phyloP scores from a whole-genome alignment of 345 rosid species.

The Camelina laxa region DNA sequence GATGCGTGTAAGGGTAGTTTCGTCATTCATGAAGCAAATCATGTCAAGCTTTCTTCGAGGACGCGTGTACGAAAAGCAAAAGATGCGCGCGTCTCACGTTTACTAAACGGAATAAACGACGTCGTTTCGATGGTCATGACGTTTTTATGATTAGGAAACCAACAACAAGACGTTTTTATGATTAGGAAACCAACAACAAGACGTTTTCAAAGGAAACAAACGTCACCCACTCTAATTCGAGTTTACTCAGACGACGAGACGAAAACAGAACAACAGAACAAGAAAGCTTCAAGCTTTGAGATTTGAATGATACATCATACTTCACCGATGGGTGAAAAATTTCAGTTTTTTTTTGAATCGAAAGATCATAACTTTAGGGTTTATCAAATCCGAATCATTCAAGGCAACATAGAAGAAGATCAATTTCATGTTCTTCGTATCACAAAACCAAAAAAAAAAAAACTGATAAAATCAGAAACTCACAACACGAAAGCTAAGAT shows the following conservation, averaged over 20 bases:
- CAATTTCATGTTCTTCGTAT: constrained; percentile 33
- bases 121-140: background rate
- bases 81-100: constrained; percentile 43
- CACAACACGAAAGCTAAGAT: constrained; percentile 65
- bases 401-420: constrained; percentile 30
- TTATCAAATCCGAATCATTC: constrained; percentile 24
- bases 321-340: constrained; percentile 38
- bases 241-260: background rate
- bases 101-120: background rate
- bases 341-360: background rate
- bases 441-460: constrained; percentile 6
- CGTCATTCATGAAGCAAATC: constrained; percentile 24
- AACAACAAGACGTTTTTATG: constrained; percentile 5
- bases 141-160: background rate
- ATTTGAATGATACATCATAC: background rate
- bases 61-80: constrained; percentile 54
- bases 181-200: background rate
- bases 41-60: constrained; percentile 43
- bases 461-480: constrained; percentile 22
- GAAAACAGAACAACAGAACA: background rate
- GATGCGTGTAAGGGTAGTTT: constrained; percentile 39
- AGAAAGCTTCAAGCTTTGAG: constrained; percentile 1
- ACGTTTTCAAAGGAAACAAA: background rate
- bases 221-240: constrained; percentile 26
- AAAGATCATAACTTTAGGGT: background rate